Evolutionary conservation across 768 basidiomycete genomes (phyloP).

Genomic region (Trametes sanguinea): DNA sequence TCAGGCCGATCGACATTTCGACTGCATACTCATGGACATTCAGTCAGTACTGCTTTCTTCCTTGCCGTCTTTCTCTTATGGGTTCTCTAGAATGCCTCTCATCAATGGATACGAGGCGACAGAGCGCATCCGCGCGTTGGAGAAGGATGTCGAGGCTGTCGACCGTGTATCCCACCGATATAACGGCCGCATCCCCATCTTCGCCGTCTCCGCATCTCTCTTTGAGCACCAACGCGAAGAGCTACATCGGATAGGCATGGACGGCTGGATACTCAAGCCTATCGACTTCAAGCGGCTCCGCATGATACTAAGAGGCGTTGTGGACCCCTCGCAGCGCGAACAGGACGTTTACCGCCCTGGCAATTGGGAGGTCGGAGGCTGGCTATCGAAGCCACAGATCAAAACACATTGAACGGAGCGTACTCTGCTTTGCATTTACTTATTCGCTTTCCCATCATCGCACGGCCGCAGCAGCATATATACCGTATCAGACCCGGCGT

Average conservation of each 20-base stretch:
- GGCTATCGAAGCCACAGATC: constrained; percentile 40
- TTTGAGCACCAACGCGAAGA: constrained; percentile 56
- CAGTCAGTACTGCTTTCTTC: constrained; percentile 49
- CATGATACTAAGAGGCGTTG: constrained; percentile 59
- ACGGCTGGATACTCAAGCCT: constrained; percentile 85
- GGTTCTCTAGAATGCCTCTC: constrained; percentile 67
- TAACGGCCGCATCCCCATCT: constrained; percentile 73
- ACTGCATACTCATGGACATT: constrained; percentile 82
- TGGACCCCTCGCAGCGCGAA: constrained; percentile 50
- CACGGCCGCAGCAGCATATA: constrained; percentile 6
- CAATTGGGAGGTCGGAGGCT: constrained; percentile 67
- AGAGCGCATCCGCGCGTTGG: constrained; percentile 61
- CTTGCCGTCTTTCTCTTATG: not conserved
- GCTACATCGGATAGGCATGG: constrained; percentile 57
- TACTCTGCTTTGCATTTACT: not conserved
- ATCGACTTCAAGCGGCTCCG: constrained; percentile 73
- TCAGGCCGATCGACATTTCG: constrained; percentile 58
- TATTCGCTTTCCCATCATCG: constrained; percentile 2
- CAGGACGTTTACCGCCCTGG: constrained; percentile 54
- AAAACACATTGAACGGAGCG: not conserved
- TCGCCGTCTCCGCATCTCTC: constrained; percentile 80
- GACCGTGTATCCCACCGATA: constrained; percentile 43
- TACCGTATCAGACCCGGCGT: constrained; percentile 13
- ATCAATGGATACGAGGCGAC: constrained; percentile 75
- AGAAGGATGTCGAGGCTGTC: constrained; percentile 36